Conservation (phyloP, 2,329 filamentous ascomycete species). For the Alternaria longipes region DNA sequence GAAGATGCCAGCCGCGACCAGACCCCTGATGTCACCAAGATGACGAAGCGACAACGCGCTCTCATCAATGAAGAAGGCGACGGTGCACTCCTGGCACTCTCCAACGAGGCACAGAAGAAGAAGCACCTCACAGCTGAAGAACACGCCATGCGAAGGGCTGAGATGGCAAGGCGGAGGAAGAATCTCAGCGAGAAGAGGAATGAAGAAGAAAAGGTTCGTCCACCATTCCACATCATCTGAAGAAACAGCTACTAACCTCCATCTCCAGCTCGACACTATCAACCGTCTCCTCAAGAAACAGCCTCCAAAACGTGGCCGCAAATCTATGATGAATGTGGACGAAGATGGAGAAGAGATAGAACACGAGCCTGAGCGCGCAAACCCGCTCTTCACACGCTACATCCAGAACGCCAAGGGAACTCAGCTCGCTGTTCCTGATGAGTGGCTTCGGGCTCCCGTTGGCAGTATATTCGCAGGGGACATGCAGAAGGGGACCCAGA, state of each 20-base stretch:
- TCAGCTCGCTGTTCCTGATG: conserved; percentile 70
- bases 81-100: conserved; percentile 60
- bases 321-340: conserved; percentile 56
- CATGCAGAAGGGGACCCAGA: conserved; percentile 33
- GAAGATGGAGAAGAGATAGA: conserved; percentile 63
- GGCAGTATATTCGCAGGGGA: conserved; percentile 65
- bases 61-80: conserved; percentile 61
- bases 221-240: neutral
- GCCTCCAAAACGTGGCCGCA: conserved; percentile 70
- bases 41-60: conserved; percentile 74
- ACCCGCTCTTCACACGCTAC: conserved; percentile 74
- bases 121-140: conserved; percentile 78
- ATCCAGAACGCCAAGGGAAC: conserved; percentile 70
- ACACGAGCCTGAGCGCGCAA: conserved; percentile 58
- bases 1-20: conserved; percentile 65
- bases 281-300: conserved; percentile 90
- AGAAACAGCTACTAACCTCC: conserved; percentile 18
- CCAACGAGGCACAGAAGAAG: conserved; percentile 75
- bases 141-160: conserved; percentile 74
- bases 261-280: conserved; percentile 82
- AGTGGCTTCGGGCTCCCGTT: conserved; percentile 71
- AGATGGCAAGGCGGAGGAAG: conserved; percentile 77
- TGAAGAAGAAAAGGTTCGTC: conserved; percentile 75
- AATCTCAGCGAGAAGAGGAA: conserved; percentile 80
- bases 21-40: conserved; percentile 70